phyloP scores from a whole-genome alignment of 106 monocot species.

The Chionographis japonica region DNA sequence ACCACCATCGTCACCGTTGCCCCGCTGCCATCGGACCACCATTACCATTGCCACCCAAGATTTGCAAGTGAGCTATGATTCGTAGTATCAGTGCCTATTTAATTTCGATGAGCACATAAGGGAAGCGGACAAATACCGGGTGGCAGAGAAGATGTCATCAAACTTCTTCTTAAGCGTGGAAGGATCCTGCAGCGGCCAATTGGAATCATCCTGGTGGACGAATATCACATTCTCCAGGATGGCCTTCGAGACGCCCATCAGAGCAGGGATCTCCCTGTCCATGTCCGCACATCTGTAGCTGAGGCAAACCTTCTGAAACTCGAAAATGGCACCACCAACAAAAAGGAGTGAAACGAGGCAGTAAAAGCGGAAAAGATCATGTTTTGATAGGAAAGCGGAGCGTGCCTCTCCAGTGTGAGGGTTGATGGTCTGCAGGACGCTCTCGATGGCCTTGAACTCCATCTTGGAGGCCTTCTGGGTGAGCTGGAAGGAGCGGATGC shows the following conservation, averaged over 20 bases:
- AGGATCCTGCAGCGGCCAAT: constrained; percentile 97
- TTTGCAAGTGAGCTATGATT: too few species aligned
- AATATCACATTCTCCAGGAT: constrained; percentile 97
- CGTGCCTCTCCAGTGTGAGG: constrained; percentile 86
- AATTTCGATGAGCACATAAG: too few species aligned
- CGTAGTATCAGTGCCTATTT: too few species aligned
- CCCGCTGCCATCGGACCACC: too few species aligned
- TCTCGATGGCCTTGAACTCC: constrained; percentile 99
- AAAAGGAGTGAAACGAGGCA: constrained; percentile 1
- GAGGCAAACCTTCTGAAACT: constrained; percentile 84
- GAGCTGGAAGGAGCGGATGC: constrained; percentile 94
- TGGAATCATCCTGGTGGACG: constrained; percentile 99
- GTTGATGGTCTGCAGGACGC: constrained; percentile 98
- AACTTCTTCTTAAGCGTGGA: constrained; percentile 98
- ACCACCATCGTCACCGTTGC: too few species aligned
- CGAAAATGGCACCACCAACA: not conserved
- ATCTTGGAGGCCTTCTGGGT: constrained; percentile 98
- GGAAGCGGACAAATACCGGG: constrained; percentile 46
- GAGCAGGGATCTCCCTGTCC: constrained; percentile 92
- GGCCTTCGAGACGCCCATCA: constrained; percentile 98
- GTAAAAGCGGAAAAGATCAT: not conserved
- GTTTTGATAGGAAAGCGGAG: not conserved
- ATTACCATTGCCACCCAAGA: too few species aligned
- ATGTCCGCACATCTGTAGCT: constrained; percentile 99
- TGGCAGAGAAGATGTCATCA: constrained; percentile 98